Evolutionary conservation across 306 rosid genomes (phyloP).

Genomic region (Boehmeria nivea): DNA sequence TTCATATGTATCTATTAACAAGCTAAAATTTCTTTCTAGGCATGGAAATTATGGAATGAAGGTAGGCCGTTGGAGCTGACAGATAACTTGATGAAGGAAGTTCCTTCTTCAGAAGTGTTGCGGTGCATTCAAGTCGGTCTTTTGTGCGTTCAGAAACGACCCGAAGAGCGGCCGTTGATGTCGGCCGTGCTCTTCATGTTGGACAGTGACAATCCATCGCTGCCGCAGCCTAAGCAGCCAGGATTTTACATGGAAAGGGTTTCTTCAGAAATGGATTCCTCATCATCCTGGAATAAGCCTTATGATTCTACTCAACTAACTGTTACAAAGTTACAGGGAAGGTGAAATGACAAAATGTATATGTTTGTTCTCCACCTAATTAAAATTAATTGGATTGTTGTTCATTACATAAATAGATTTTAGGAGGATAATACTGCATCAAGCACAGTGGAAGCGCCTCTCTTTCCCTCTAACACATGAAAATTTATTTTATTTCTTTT

Average conservation of each 20-base stretch:
- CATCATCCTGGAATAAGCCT: neutral
- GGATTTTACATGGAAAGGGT: conserved; percentile 25
- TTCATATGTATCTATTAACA: no score
- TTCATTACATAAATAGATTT: neutral
- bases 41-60: conserved; percentile 61
- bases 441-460: no score
- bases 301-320: conserved; percentile 17
- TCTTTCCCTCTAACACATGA: no score
- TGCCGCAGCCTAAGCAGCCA: conserved; percentile 15
- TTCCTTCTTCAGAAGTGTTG: conserved; percentile 35
- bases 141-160: conserved; percentile 26
- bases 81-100: conserved; percentile 31
- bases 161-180: conserved; percentile 33
- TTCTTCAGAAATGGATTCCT: neutral
- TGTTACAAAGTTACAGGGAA: conserved; percentile 20
- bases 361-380: neutral
- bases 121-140: conserved; percentile 31
- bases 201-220: conserved; percentile 31
- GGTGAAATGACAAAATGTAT: conserved; percentile 8
- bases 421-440: neutral
- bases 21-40: conserved; percentile 18
- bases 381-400: neutral
- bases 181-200: conserved; percentile 38
- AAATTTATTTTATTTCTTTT: no score
- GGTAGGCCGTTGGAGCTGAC: conserved; percentile 39